Evolutionary conservation across 1,139 yeast species (phyloP).

Genomic region (Lodderomyces orthopsilosis): DNA sequence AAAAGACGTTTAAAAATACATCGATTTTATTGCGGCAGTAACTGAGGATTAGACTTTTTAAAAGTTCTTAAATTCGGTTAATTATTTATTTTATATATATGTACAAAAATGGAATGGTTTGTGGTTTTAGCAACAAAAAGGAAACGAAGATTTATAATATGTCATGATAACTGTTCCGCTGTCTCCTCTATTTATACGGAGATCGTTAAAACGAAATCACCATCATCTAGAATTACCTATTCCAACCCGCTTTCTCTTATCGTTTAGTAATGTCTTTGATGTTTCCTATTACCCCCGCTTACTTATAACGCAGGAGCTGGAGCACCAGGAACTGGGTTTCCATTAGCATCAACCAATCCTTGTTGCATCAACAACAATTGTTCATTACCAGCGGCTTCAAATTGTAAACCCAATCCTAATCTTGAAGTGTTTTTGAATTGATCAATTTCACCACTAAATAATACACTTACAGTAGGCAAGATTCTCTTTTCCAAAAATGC

Average conservation of each 20-base stretch:
- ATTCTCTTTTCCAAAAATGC: constrained; percentile 92
- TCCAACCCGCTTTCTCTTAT: background rate
- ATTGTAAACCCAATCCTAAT: constrained; percentile 91
- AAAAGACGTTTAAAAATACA: too few species aligned
- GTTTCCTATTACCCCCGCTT: background rate
- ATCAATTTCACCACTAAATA: constrained; percentile 89
- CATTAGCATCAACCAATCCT: constrained; percentile 75
- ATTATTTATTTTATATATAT: constrained; percentile 5
- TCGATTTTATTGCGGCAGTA: too few species aligned
- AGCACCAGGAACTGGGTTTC: constrained; percentile 80
- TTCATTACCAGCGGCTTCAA: constrained; percentile 92
- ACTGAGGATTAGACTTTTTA: too few species aligned
- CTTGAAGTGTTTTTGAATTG: constrained; percentile 81
- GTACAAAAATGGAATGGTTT: background rate
- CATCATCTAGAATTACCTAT: background rate
- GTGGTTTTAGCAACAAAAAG: background rate
- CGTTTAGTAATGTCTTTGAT: background rate
- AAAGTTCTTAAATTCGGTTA: constrained; percentile 3
- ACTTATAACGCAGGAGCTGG: constrained; percentile 24
- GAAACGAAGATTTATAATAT: background rate
- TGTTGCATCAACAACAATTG: constrained; percentile 76
- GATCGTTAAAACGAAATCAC: background rate
- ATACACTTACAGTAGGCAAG: constrained; percentile 83
- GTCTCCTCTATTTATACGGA: background rate
- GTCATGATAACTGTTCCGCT: too few species aligned